Percentiles rank a stretch among this genome's conserved stretches.
Evolutionary conservation across 805 yeast species (phyloP).

Genomic region (Suhomyces vadensis): DNA sequence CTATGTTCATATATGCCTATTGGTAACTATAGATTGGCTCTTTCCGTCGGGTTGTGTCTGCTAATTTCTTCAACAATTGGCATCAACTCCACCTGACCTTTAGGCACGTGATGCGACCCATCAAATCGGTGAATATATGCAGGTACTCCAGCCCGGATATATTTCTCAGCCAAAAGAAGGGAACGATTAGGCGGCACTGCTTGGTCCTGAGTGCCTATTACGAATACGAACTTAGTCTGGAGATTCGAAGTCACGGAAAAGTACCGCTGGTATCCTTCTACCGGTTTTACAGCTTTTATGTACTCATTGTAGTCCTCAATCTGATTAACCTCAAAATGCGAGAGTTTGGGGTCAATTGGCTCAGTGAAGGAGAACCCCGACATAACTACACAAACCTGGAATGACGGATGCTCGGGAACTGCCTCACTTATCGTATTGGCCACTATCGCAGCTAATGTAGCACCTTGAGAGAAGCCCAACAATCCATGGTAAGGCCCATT

Average conservation of each 20-base stretch:
- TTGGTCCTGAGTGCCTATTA: conserved; percentile 34
- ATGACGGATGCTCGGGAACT: conserved; percentile 25
- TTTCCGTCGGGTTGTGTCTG: background rate
- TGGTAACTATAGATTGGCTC: background rate
- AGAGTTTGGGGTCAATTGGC: conserved; percentile 13
- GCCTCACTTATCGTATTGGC: conserved; percentile 23
- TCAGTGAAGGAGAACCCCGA: conserved; percentile 40
- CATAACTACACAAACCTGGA: conserved; percentile 30
- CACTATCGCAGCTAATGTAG: conserved; percentile 36
- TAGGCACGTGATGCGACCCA: conserved; percentile 32
- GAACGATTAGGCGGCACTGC: conserved; percentile 36
- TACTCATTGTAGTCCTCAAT: conserved; percentile 27
- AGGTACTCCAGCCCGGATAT: conserved; percentile 12
- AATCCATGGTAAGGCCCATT: conserved; percentile 46
- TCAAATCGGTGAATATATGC: conserved; percentile 25
- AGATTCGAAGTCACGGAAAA: too few relatives aligned
- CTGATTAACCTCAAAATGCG: conserved; percentile 16
- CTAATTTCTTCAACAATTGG: conserved; percentile 11
- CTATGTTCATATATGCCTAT: too few relatives aligned
- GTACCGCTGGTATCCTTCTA: background rate
- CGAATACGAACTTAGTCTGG: conserved; percentile 27
- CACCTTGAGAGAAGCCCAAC: conserved; percentile 47
- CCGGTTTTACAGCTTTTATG: background rate
- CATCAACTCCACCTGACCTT: background rate
- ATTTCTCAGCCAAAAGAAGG: conserved; percentile 23